Evolutionary conservation across 148 eudicot species (phyloP), one percentile per base, ranked within the genome.

Genomic region (Rheum nobile): DNA sequence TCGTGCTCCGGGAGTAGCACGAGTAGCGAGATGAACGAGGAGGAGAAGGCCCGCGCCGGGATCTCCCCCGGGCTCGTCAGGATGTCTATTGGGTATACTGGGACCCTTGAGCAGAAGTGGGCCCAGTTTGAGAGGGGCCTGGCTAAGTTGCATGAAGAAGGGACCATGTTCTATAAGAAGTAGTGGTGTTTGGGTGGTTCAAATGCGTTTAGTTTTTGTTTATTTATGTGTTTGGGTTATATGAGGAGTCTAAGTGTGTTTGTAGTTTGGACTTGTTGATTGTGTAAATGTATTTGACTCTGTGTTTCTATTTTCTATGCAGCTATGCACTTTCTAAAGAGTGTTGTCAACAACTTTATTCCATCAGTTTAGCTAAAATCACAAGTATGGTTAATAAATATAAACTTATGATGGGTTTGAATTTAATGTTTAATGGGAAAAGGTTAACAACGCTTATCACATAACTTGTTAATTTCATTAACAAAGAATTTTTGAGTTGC

Each of bases 1-100:
- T 91, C 99, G 1, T 91, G 97, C 85, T 90, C 99, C 1, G 88
- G 97, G 0, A 90, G 87, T 72, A 91, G 97, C 82, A 91, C 97
- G 0, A 95, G 97, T 59, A 95, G 99, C 37, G 97, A 95, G 77
- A 29, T 95, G 92, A 90, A 70, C 14, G 88, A 82, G 0, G 86
- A 87, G 65, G 99, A 91, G 80, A 88, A 95, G 80, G 81, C 82
- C 0, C 69, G 78, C 11, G 99, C 99, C 0, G 97, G 99, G 0
- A 91, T 95, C 24, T 88, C 97, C 0, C 96, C 99, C 0, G 97
- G 97, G 12, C 77, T 95, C 21, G 84, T 95, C 2, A 79, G 99
- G 80, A 95, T 95, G 94, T 95, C 99, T 0, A 76, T 95, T 12
- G 99, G 96, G 11, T 95, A 90, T 39, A 87, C 44, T 41, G 97